Conservation (phyloP, 345 rosid species). For the Populus deltoides region DNA sequence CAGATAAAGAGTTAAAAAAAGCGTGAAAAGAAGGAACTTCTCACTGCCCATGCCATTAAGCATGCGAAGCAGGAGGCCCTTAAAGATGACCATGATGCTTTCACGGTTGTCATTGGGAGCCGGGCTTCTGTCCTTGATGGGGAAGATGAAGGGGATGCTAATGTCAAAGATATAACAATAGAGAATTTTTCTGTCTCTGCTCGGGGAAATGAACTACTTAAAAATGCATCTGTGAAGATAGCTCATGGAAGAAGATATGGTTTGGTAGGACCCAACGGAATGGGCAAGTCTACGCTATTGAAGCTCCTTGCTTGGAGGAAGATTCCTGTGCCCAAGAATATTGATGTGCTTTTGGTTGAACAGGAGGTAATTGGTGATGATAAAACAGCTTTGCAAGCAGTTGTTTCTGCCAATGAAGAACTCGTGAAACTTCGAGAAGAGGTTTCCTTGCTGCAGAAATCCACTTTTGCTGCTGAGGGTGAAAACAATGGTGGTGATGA, state of each 20-base stretch:
- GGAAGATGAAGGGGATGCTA: conserved; percentile 80
- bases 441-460: conserved; percentile 55
- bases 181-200: conserved; percentile 94
- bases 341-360: conserved; percentile 92
- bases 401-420: conserved; percentile 90
- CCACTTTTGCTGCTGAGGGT: conserved; percentile 27
- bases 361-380: conserved; percentile 94
- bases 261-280: conserved; percentile 92
- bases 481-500: conserved; percentile 36
- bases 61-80: conserved; percentile 75
- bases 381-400: conserved; percentile 77
- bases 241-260: conserved; percentile 98
- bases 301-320: conserved; percentile 98
- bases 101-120: conserved; percentile 90
- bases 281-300: conserved; percentile 88
- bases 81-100: conserved; percentile 91
- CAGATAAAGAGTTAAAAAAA: conserved; percentile 84
- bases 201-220: conserved; percentile 86
- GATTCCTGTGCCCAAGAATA: conserved; percentile 91
- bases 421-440: conserved; percentile 62
- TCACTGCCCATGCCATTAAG: conserved; percentile 51
- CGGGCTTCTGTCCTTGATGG: conserved; percentile 85
- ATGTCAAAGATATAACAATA: conserved; percentile 76
- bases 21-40: conserved; percentile 66
- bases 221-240: conserved; percentile 79